These are phyloP conservation scores for Scleromitrula shiraiana DNA, from an alignment of 2,329 filamentous ascomycete genomes.

Conservation along the genomic window DNA sequence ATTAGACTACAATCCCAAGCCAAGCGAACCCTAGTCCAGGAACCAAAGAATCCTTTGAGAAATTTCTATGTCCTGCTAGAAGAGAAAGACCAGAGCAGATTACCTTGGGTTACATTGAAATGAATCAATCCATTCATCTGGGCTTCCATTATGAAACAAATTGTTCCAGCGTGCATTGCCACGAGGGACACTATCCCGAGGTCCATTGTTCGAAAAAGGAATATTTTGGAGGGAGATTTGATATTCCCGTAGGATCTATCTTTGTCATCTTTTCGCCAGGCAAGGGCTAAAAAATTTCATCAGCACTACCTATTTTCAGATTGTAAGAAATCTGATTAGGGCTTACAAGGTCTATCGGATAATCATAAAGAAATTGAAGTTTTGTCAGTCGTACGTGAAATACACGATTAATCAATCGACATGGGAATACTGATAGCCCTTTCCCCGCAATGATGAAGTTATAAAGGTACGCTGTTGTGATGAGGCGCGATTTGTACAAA, in stretches of 20 bases:
- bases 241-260: not conserved
- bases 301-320: not conserved
- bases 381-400: too few species aligned
- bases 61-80: not conserved
- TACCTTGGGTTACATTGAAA: not conserved
- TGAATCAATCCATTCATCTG: not conserved
- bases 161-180: not conserved
- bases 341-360: not conserved
- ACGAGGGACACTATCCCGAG: too few species aligned
- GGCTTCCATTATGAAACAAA: not conserved
- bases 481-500: too few species aligned
- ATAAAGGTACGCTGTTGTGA: too few species aligned
- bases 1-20: constrained; percentile 4
- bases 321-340: not conserved
- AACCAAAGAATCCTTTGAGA: not conserved
- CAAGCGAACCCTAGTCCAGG: not conserved
- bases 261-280: not conserved
- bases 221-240: not conserved
- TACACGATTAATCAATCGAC: too few species aligned
- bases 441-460: too few species aligned
- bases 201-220: not conserved
- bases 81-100: not conserved
- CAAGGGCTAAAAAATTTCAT: not conserved
- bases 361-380: too few species aligned
- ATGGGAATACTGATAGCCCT: too few species aligned